Base-by-base conservation (phyloP, 768 basidiomycete genomes). In the Arthromyces matolae region DNA sequence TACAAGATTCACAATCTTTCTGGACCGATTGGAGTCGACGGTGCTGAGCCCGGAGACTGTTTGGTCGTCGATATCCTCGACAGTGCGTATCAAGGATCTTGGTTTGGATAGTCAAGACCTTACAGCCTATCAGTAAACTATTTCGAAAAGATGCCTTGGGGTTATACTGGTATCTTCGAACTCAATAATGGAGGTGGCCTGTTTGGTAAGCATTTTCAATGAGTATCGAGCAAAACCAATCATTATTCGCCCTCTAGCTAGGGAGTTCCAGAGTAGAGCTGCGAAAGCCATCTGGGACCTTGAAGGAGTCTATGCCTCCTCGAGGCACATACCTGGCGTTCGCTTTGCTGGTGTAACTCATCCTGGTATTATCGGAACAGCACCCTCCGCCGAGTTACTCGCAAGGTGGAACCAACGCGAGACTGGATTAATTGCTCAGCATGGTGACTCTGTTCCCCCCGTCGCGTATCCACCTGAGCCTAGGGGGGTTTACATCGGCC, bases 251-350 rank as follows among this genome's bases (percentile, higher is more conserved):
- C 14, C 8, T 41, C 25, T 23, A 83, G 81, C 83, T 3, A 71
- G 69, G 14, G 83, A 88, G 61, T 86, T 86, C 64, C 67, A 84
- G 33, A 84, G 81, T 58, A 77, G 70, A 57, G 86, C 86, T 1
- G 77, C 79, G 45, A 90, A 90, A 59, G 85, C 87, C 4, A 85
- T 90, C 49, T 90, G 87, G 87, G 87, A 88, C 62, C 75, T 89
- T 52, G 71, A 86, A 52, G 83, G 82, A 31, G 70, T 86, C 45
- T 86, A 84, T 61, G 85, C 85, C 0, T 77, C 81, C 8, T 86
- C 84, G 13, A 75, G 87, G 20, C 87, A 89, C 61, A 81, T 90
- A 50, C 86, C 86, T 0, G 86, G 86, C 22, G 86, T 90, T 6
- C 79, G 81, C 37, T 90, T 90, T 58, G 84, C 84, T 0, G 88